Percentiles rank a stretch among this genome's conserved stretches.
phyloP scores from a whole-genome alignment of 2,329 filamentous ascomycete species.

The Neodidymelliopsis sp. region DNA sequence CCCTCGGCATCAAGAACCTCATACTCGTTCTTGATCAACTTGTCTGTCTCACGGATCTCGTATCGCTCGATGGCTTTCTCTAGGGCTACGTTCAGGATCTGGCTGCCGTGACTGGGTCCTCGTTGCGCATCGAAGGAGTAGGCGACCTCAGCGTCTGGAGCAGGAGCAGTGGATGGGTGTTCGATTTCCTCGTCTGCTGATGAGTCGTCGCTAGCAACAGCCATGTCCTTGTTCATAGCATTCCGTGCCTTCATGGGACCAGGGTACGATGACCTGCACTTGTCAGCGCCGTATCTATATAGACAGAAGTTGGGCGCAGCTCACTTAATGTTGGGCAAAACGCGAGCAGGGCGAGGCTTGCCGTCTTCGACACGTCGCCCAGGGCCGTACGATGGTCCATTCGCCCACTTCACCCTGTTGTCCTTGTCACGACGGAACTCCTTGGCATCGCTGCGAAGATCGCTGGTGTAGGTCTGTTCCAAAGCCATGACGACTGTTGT shows the following conservation, averaged over 20 bases:
- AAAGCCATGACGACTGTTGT: conserved; percentile 50
- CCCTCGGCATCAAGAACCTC: conserved; percentile 58
- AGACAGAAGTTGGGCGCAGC: conserved; percentile 5
- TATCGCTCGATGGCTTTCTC: conserved; percentile 66
- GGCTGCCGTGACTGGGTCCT: conserved; percentile 62
- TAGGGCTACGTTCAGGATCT: conserved; percentile 64
- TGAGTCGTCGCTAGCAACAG: conserved; percentile 48
- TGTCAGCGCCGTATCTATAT: neutral
- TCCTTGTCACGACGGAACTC: conserved; percentile 61
- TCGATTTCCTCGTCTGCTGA: conserved; percentile 57
- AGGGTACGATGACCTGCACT: conserved; percentile 28
- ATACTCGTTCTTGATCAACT: conserved; percentile 67
- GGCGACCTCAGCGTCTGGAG: conserved; percentile 57
- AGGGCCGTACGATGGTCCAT: conserved; percentile 52
- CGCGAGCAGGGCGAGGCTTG: conserved; percentile 48
- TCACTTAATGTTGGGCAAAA: conserved; percentile 41
- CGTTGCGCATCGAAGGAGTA: conserved; percentile 62
- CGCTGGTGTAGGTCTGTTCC: conserved; percentile 58
- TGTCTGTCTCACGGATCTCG: conserved; percentile 67
- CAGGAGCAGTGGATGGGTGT: conserved; percentile 53
- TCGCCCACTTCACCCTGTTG: conserved; percentile 60
- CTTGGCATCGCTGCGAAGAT: conserved; percentile 63
- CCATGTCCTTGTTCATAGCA: conserved; percentile 55
- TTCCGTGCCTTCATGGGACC: conserved; percentile 45
- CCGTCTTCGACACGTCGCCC: conserved; percentile 46